phyloP scores from a whole-genome alignment of 805 yeast genomes.

The Myxozyma neotropica region DNA sequence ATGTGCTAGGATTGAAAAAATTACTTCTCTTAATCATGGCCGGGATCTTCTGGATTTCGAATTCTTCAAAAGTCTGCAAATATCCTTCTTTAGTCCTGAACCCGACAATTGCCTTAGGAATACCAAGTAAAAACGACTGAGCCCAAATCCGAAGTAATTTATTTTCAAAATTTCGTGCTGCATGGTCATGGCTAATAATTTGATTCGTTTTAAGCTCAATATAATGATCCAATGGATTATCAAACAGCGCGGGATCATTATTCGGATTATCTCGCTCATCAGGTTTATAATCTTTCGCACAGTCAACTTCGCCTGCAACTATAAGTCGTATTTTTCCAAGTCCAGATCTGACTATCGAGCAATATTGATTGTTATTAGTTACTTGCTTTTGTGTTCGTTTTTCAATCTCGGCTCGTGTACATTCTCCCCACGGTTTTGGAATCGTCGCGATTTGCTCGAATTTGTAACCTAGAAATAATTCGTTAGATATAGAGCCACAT shows the following conservation, averaged over 20 bases:
- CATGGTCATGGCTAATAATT: slow-evolving; percentile 56
- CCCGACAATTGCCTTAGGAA: slow-evolving; percentile 80
- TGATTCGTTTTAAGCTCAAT: slow-evolving; percentile 79
- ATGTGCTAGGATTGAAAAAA: slow-evolving; percentile 37
- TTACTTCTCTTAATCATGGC: slow-evolving; percentile 57
- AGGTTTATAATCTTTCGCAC: slow-evolving; percentile 81
- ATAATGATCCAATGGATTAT: slow-evolving; percentile 67
- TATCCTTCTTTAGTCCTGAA: slow-evolving; percentile 74
- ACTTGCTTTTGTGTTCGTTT: slow-evolving; percentile 61
- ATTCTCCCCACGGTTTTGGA: slow-evolving; percentile 71
- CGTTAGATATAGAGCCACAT: not conserved
- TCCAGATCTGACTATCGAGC: slow-evolving; percentile 81
- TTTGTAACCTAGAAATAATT: slow-evolving; percentile 64
- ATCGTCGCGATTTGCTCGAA: slow-evolving; percentile 81
- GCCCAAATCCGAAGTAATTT: slow-evolving; percentile 87
- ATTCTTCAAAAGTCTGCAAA: slow-evolving; percentile 73
- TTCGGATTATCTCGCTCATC: slow-evolving; percentile 39
- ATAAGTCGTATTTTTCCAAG: slow-evolving; percentile 70
- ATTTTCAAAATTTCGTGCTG: slow-evolving; percentile 67
- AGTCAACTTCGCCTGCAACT: slow-evolving; percentile 90
- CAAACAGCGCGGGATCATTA: slow-evolving; percentile 27
- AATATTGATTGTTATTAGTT: slow-evolving; percentile 73
- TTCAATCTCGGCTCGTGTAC: slow-evolving; percentile 68
- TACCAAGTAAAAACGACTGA: slow-evolving; percentile 86
- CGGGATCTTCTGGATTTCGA: slow-evolving; percentile 77